Base-by-base conservation (phyloP, 805 yeast genomes). In the Saccharomycopsis vini region DNA sequence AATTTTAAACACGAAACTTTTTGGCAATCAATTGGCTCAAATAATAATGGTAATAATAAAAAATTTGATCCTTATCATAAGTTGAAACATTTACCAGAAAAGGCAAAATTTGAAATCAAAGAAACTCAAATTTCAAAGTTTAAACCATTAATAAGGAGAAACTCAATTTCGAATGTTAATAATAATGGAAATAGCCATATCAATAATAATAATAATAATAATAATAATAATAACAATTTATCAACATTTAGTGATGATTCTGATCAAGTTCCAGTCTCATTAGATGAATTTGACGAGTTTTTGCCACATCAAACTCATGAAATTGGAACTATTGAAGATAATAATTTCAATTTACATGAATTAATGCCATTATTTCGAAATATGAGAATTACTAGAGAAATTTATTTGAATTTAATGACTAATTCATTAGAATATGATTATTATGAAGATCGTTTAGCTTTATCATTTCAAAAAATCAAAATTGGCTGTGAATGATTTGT, bases 291-390 rank as follows among this genome's bases (percentile, higher is more conserved):
- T 32, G 30, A 30, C 13, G 19, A 21, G 5, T 29, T 9, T 20
- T n/a, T 39, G 21, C 46, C 46, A 3, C 23, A 31, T 4, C 39
- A 31, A 28, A 20, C 39, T 16, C 34, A 21, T 24, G 26, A 26
- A 13, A 4, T 30, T 28, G 26, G n/a, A 9, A 28, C 23, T 3
- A 30, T 40, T 20, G 40, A 39, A 7, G 44, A 44, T 23, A 44
- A 44, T 29, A 40, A 39, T 29, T 44, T 40, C 36, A 44, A 40
- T 24, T 34, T 44, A 18, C 34, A 19, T 22, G 36, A 16, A 33
- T 35, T 44, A 29, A 23, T 34, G 12, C 39, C 44, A 5, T 9
- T 21, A 13, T 40, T 40, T 21, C n/a, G 19, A 3, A 40, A 44
- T 12, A 40, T 40, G 24, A 22, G 13, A 19, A 21, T 22, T n/a